These are phyloP conservation scores for Diatrype stigma DNA, from an alignment of 2,329 filamentous ascomycete species.

Conservation along the genomic window DNA sequence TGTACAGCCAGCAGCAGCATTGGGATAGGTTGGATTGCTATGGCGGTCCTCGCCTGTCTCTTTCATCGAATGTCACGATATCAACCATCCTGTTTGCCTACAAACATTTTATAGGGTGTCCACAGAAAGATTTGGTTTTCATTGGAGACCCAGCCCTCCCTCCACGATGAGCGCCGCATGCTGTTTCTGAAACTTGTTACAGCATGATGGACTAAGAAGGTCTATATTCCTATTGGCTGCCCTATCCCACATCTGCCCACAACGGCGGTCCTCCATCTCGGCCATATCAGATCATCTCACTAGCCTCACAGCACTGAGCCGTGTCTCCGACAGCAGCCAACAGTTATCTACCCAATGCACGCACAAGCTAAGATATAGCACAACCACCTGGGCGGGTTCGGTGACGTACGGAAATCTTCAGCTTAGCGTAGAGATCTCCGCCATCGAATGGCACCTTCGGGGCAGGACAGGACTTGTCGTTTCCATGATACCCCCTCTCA, in stretches of 20 bases:
- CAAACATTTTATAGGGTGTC: not conserved
- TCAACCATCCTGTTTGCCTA: too few species aligned
- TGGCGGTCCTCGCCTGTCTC: too few species aligned
- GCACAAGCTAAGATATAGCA: not conserved
- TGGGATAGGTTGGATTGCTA: too few species aligned
- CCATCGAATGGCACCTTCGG: not conserved
- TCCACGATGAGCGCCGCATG: not conserved
- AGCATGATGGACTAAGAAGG: not conserved
- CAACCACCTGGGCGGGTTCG: not conserved
- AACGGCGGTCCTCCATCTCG: not conserved
- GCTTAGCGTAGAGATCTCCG: not conserved
- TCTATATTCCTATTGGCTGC: not conserved
- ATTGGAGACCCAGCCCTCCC: not conserved
- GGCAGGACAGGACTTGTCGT: too few species aligned
- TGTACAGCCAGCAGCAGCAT: too few species aligned
- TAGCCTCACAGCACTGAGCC: not conserved
- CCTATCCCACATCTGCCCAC: not conserved
- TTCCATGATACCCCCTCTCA: not conserved
- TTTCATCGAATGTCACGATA: too few species aligned
- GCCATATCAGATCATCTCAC: not conserved
- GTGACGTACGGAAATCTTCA: not conserved
- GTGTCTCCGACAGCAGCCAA: not conserved
- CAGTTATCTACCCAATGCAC: not conserved
- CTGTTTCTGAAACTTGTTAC: not conserved
- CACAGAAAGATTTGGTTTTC: not conserved